phyloP scores from a whole-genome alignment of 306 rosid species.

The Fagus sylvatica region DNA sequence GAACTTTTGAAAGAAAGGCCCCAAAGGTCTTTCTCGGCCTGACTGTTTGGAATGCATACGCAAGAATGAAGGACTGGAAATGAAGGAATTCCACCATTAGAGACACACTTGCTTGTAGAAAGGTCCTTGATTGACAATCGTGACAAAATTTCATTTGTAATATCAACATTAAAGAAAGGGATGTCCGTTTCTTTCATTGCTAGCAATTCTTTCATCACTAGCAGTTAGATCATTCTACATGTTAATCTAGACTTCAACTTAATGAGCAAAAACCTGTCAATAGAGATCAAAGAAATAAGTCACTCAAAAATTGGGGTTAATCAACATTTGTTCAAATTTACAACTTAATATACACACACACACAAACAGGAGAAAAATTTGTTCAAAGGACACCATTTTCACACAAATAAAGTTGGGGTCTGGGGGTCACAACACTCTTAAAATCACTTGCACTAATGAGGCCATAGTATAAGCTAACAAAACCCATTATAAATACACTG shows the following conservation, averaged over 20 bases:
- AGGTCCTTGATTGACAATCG: background rate
- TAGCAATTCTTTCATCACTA: background rate
- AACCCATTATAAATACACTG: too few species aligned
- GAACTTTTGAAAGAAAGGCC: background rate
- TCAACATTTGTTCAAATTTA: too few species aligned
- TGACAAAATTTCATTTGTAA: background rate
- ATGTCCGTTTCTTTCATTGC: background rate
- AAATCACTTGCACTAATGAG: too few species aligned
- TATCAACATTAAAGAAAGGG: background rate
- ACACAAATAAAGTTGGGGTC: too few species aligned
- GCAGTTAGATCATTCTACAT: background rate
- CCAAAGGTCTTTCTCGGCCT: background rate
- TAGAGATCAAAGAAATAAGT: background rate
- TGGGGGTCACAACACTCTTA: too few species aligned
- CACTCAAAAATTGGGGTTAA: too few species aligned
- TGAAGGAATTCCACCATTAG: background rate
- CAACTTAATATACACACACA: too few species aligned
- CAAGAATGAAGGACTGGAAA: too few species aligned
- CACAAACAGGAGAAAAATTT: too few species aligned
- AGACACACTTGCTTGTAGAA: background rate
- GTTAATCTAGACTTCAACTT: background rate
- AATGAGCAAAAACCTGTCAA: background rate
- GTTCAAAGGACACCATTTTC: too few species aligned
- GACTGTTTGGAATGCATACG: background rate
- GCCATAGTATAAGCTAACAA: too few species aligned